Evolutionary conservation across 192 early-diverging fungal species (phyloP).

Genomic region (Lobosporangium transversale): DNA sequence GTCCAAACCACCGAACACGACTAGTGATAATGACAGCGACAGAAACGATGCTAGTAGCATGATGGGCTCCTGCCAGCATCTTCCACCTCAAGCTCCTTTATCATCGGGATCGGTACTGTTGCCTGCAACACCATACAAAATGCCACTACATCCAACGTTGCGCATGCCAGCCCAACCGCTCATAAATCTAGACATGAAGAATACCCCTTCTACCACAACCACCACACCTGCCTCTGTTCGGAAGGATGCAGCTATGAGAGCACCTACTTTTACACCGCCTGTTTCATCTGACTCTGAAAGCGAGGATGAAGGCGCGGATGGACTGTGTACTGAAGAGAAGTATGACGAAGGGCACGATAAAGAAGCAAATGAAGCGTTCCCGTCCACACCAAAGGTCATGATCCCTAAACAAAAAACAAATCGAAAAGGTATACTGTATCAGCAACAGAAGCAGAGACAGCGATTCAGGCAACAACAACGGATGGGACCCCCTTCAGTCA

Average conservation of each 20-base stretch:
- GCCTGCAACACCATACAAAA: too few species aligned
- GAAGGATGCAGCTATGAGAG: background rate
- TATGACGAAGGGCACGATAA: background rate
- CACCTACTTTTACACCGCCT: background rate
- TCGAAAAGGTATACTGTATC: conserved; percentile 23
- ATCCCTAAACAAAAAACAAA: conserved; percentile 37
- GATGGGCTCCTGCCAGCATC: too few species aligned
- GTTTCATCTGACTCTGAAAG: conserved; percentile 1
- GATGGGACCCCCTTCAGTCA: too few species aligned
- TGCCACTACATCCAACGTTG: conserved; percentile 10
- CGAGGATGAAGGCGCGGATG: background rate
- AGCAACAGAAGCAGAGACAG: conserved; percentile 21
- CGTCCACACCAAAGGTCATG: conserved; percentile 12
- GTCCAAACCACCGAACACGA: conserved; percentile 10
- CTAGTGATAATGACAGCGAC: background rate
- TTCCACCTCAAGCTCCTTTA: too few species aligned
- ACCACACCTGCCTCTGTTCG: background rate
- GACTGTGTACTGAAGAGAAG: background rate
- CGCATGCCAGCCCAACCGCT: conserved; percentile 33
- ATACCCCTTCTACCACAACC: background rate
- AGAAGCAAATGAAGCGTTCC: background rate
- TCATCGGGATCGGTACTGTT: too few species aligned
- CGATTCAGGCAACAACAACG: too few species aligned
- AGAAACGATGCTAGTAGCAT: background rate
- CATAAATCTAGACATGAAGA: conserved; percentile 25